Evolutionary conservation across 2,329 filamentous ascomycete species (phyloP), one percentile per base, ranked within the genome.

Genomic region (Pyrenophora tritici-repentis): DNA sequence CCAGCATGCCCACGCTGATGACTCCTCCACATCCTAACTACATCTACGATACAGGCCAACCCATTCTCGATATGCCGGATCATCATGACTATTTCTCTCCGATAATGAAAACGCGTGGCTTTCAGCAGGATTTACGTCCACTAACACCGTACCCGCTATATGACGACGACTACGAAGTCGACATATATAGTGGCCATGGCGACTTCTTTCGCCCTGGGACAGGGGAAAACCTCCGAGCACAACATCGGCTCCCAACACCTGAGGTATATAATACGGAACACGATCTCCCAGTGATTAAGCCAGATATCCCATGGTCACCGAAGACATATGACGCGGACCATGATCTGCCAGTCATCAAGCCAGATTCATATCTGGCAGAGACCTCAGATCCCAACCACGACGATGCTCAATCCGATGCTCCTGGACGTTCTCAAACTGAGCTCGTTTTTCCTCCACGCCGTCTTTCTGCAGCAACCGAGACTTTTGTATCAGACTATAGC

Each of bases 271-370:
- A 52, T 22, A 34, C 35, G 1, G 42, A 52, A 8, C 55, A 53
- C 40, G 38, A 50, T 24, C 36, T 52, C 6, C 42, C 48, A 13
- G 35, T 47, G 3, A 47, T 50, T 26, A 42, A 53, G 10, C 42
- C 44, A 17, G 51, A 47, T 29, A n/a, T n/a, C n/a, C n/a, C n/a
- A n/a, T n/a, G n/a, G n/a, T n/a, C n/a, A n/a, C n/a, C n/a, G n/a
- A n/a, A n/a, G n/a, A n/a, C n/a, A 26, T 37, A 50, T 37, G 32
- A 52, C 29, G 34, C 35, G 1, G 42, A 52, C 12, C 55, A 53
- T 40, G 38, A 50, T 24, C 36, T 52, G 8, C 42, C 48, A 13
- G 35, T 47, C 4, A 47, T 50, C 20, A 42, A 53, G 10, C 42
- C 44, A 17, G 51, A 47, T 29, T 49, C 41, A 8, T 38, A 41